Evolutionary conservation across 2,329 filamentous ascomycete genomes (phyloP).

Genomic region (Epichloe baconii): DNA sequence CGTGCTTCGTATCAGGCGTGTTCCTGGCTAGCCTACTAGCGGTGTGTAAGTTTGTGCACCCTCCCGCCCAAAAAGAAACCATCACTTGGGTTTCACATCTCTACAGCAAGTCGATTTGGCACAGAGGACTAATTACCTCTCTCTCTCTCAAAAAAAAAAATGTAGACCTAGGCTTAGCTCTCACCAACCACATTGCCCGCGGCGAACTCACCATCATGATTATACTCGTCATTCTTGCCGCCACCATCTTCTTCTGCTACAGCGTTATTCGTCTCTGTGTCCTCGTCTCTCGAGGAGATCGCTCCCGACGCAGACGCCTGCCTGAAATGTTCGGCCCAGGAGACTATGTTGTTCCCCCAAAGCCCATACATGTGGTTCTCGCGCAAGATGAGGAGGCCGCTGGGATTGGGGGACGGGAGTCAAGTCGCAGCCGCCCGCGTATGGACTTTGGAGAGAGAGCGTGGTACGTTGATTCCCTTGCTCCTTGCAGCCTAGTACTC

Average conservation of each 20-base stretch:
- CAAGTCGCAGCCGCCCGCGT: conserved; percentile 62
- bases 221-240: conserved; percentile 61
- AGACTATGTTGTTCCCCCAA: conserved; percentile 56
- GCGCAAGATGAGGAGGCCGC: conserved; percentile 60
- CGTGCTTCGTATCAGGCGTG: conserved; percentile 51
- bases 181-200: conserved; percentile 49
- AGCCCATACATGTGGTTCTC: conserved; percentile 66
- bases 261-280: conserved; percentile 62
- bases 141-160: background rate
- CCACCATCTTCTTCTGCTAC: conserved; percentile 71
- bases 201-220: conserved; percentile 69
- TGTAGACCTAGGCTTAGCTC: conserved; percentile 58
- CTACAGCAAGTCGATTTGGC: background rate
- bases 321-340: conserved; percentile 38
- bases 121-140: background rate
- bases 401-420: conserved; percentile 41
- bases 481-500: background rate
- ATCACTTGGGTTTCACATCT: background rate
- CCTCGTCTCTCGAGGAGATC: conserved; percentile 39
- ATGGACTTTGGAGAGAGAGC: conserved; percentile 72
- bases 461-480: conserved; percentile 45
- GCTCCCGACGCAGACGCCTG: conserved; percentile 11
- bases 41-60: conserved; percentile 44
- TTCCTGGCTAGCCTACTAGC: conserved; percentile 46
- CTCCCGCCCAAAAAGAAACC: background rate